Conservation (phyloP, 345 rosid genomes). For the Salix brachista region DNA sequence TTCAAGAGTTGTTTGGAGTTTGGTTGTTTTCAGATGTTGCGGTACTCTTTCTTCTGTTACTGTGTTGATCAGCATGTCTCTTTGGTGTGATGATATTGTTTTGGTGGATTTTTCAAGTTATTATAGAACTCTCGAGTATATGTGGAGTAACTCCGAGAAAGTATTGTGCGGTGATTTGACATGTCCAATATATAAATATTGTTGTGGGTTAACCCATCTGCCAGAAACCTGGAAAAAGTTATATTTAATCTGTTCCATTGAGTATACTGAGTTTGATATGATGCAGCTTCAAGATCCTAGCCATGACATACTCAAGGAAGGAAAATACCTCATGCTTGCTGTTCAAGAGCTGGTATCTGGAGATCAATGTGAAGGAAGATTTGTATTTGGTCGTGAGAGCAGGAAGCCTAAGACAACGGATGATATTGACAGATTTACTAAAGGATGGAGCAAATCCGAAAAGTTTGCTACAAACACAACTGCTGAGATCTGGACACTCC, state of each 20-base stretch:
- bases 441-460: slow-evolving; percentile 95
- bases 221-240: not conserved
- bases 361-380: slow-evolving; percentile 94
- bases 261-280: slow-evolving; percentile 7
- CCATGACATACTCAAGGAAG: slow-evolving; percentile 79
- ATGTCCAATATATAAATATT: not conserved
- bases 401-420: slow-evolving; percentile 48
- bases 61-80: not conserved
- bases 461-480: slow-evolving; percentile 83
- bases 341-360: slow-evolving; percentile 88
- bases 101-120: too few species aligned
- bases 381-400: slow-evolving; percentile 85
- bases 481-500: slow-evolving; percentile 96
- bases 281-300: slow-evolving; percentile 74
- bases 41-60: not conserved
- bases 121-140: too few species aligned
- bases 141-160: not conserved
- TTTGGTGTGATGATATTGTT: not conserved
- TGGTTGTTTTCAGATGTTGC: not conserved
- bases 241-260: not conserved
- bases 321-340: slow-evolving; percentile 82
- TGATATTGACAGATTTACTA: slow-evolving; percentile 50
- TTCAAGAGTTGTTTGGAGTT: not conserved
- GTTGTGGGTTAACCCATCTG: not conserved
- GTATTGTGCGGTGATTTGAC: not conserved